These are phyloP conservation scores for Amniculicola lignicola DNA, from an alignment of 495 filamentous ascomycete species.

Conservation along the genomic window DNA sequence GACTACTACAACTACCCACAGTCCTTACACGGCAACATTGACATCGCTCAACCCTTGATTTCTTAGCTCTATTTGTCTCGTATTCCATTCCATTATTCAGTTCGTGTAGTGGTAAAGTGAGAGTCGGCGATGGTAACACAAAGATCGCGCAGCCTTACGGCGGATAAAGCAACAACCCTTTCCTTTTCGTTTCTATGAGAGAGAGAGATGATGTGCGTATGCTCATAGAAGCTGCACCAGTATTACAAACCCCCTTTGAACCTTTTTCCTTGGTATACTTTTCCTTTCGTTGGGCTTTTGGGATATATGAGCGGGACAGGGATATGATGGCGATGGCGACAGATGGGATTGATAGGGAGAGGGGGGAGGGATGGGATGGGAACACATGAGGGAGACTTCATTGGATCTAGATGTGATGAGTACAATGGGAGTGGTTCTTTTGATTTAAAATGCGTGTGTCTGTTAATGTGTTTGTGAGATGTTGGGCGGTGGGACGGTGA, in stretches of 20 bases:
- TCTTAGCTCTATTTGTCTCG: not conserved
- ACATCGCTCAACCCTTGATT: not conserved
- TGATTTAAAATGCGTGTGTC: no score
- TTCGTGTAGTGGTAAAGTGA: slow-evolving; percentile 22
- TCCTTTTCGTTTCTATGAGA: no score
- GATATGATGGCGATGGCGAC: not conserved
- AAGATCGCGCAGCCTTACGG: slow-evolving; percentile 10
- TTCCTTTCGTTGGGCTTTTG: no score
- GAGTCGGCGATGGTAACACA: slow-evolving; percentile 12
- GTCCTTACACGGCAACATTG: not conserved
- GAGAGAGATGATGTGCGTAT: no score
- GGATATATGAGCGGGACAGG: no score
- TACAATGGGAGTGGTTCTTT: slow-evolving; percentile 1
- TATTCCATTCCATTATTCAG: slow-evolving; percentile 4
- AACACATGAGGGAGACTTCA: not conserved
- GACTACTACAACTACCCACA: slow-evolving; percentile 15
- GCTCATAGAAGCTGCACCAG: no score
- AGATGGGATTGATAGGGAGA: not conserved
- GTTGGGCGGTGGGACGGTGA: no score
- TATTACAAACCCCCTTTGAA: no score
- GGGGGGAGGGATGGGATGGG: not conserved
- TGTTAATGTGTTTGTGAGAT: no score
- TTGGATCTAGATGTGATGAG: not conserved
- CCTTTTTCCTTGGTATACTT: no score
- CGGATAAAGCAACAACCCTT: not conserved